phyloP scores from a whole-genome alignment of 2,329 filamentous ascomycete genomes.

The Corniculantispora saksenae region DNA sequence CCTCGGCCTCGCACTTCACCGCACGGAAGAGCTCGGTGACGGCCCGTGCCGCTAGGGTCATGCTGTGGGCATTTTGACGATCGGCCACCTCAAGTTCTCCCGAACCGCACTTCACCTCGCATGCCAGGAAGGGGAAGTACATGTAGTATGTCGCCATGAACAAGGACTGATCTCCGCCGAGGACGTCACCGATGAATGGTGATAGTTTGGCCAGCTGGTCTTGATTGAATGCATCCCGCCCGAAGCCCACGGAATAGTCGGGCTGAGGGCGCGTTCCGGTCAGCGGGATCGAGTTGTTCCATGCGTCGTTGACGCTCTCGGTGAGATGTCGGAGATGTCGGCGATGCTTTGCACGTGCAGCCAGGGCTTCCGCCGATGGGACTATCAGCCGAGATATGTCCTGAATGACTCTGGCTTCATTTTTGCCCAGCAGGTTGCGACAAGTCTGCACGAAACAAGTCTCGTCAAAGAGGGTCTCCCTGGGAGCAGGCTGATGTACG shows the following conservation, averaged over 20 bases:
- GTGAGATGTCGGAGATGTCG: background rate
- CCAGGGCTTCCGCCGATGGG: too few relatives aligned
- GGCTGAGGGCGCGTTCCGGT: constrained; percentile 39
- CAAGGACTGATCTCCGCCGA: constrained; percentile 34
- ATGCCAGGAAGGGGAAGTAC: constrained; percentile 49
- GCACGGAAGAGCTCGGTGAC: constrained; percentile 38
- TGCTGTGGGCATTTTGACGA: constrained; percentile 33
- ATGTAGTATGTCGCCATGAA: constrained; percentile 46
- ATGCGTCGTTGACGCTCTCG: constrained; percentile 43
- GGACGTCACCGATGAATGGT: constrained; percentile 35
- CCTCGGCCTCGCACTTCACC: constrained; percentile 28
- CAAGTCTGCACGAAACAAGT: too few relatives aligned
- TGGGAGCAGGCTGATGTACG: too few relatives aligned
- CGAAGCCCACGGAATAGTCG: constrained; percentile 43
- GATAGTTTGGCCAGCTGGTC: constrained; percentile 39
- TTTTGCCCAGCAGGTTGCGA: too few relatives aligned
- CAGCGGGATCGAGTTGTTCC: constrained; percentile 40
- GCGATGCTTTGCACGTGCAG: too few relatives aligned
- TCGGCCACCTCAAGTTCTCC: constrained; percentile 36
- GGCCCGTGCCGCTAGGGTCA: constrained; percentile 35
- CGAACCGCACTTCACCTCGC: constrained; percentile 45
- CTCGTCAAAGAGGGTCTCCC: too few relatives aligned
- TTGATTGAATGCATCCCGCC: constrained; percentile 39
- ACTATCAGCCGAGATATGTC: too few relatives aligned
- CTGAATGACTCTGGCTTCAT: too few relatives aligned